phyloP scores from a whole-genome alignment of 2,329 filamentous ascomycete species.

The Ophiostoma novo-ulmi region DNA sequence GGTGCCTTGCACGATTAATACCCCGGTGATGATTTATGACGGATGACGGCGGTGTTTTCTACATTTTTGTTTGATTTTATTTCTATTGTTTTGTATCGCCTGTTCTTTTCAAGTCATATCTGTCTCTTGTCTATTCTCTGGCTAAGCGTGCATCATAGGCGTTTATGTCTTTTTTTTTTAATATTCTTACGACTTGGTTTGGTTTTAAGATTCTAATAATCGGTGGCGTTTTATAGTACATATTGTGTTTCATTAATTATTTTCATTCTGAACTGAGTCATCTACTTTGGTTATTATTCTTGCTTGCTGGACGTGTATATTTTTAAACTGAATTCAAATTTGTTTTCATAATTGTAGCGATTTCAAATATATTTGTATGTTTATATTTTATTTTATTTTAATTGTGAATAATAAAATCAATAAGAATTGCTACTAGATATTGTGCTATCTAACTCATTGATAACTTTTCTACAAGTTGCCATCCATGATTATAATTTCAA shows the following conservation, averaged over 20 bases:
- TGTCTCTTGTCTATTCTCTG: not conserved
- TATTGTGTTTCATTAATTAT: not conserved
- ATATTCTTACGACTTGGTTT: not conserved
- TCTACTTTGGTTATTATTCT: too few species aligned
- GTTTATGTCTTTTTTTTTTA: not conserved
- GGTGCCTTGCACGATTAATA: not conserved
- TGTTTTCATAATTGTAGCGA: too few species aligned
- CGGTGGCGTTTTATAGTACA: not conserved
- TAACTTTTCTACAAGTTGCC: too few species aligned
- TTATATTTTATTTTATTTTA: too few species aligned
- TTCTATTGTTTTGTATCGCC: not conserved
- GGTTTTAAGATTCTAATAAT: not conserved
- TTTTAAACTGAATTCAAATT: too few species aligned
- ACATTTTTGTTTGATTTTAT: not conserved
- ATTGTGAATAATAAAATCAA: too few species aligned
- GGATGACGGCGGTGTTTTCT: not conserved
- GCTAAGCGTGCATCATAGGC: conserved; percentile 4
- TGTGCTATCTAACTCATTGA: too few species aligned
- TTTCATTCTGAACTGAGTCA: too few species aligned
- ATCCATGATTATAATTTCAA: too few species aligned
- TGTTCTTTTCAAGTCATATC: not conserved
- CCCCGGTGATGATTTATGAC: conserved; percentile 15
- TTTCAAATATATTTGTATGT: too few species aligned
- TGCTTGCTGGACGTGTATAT: too few species aligned
- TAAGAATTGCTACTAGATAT: too few species aligned